Evolutionary conservation across 805 yeast genomes (phyloP).

Genomic region (Clavispora fructus): DNA sequence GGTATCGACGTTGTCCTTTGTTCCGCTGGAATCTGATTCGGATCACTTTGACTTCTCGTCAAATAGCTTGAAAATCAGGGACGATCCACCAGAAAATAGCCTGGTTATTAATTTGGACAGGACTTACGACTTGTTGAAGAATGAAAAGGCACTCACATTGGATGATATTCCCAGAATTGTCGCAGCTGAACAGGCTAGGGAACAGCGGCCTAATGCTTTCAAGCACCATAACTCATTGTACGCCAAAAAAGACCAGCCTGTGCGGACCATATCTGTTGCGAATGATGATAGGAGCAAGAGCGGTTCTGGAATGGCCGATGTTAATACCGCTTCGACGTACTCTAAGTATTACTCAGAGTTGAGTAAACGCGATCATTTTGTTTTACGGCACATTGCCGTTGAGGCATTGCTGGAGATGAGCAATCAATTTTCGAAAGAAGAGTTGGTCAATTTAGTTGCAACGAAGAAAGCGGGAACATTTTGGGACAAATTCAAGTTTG

Average conservation of each 20-base stretch:
- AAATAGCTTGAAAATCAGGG: constrained; percentile 27
- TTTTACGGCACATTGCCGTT: constrained; percentile 56
- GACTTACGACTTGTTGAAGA: constrained; percentile 66
- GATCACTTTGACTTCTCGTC: constrained; percentile 22
- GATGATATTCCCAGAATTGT: constrained; percentile 97
- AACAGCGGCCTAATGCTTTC: constrained; percentile 87
- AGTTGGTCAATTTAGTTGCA: constrained; percentile 37
- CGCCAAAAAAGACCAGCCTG: constrained; percentile 25
- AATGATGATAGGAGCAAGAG: constrained; percentile 3
- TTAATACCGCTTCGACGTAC: neutral
- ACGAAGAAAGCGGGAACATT: constrained; percentile 40
- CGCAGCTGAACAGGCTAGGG: constrained; percentile 94
- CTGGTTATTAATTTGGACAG: constrained; percentile 43
- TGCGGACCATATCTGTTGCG: constrained; percentile 10
- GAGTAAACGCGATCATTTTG: constrained; percentile 48
- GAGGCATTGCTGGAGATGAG: constrained; percentile 41
- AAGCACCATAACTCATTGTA: constrained; percentile 61
- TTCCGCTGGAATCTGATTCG: constrained; percentile 19
- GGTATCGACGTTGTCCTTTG: constrained; percentile 26
- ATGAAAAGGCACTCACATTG: constrained; percentile 79
- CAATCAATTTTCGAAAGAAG: constrained; percentile 24
- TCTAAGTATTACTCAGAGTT: constrained; percentile 60
- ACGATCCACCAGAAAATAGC: constrained; percentile 33
- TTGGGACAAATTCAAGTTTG: constrained; percentile 49
- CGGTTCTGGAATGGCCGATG: constrained; percentile 2